These are phyloP conservation scores for Draba incana DNA, from an alignment of 345 rosid genomes.

Conservation along the genomic window DNA sequence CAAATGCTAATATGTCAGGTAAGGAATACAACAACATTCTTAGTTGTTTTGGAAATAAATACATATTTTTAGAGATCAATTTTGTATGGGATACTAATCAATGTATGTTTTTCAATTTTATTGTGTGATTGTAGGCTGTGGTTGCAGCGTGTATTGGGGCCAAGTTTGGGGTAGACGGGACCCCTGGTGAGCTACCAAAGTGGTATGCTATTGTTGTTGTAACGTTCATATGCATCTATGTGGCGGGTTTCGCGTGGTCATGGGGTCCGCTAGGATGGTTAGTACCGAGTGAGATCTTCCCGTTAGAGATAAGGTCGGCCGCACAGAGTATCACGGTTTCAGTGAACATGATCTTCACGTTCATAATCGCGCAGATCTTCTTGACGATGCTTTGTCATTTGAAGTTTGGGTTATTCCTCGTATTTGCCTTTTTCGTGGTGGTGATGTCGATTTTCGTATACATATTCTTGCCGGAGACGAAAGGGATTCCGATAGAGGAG, in stretches of 20 bases:
- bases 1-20: conserved; percentile 50
- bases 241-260: conserved; percentile 49
- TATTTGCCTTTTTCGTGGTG: conserved; percentile 44
- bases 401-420: conserved; percentile 42
- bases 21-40: conserved; percentile 7
- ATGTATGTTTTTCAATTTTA: background rate
- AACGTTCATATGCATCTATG: conserved; percentile 44
- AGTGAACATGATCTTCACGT: conserved; percentile 49
- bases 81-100: background rate
- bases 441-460: conserved; percentile 42
- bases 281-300: conserved; percentile 49
- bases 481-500: conserved; percentile 48
- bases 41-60: background rate
- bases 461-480: conserved; percentile 46
- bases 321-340: conserved; percentile 46
- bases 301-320: conserved; percentile 47
- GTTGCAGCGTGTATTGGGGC: conserved; percentile 47
- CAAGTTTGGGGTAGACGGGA: conserved; percentile 45
- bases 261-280: conserved; percentile 51
- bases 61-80: background rate
- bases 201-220: conserved; percentile 47
- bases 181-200: conserved; percentile 42
- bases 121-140: conserved; percentile 40
- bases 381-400: conserved; percentile 46
- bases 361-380: conserved; percentile 43